Percentiles rank a stretch among this genome's conserved stretches.
Evolutionary conservation across 805 yeast species (phyloP).

Genomic region (Torulaspora microellipsoides): DNA sequence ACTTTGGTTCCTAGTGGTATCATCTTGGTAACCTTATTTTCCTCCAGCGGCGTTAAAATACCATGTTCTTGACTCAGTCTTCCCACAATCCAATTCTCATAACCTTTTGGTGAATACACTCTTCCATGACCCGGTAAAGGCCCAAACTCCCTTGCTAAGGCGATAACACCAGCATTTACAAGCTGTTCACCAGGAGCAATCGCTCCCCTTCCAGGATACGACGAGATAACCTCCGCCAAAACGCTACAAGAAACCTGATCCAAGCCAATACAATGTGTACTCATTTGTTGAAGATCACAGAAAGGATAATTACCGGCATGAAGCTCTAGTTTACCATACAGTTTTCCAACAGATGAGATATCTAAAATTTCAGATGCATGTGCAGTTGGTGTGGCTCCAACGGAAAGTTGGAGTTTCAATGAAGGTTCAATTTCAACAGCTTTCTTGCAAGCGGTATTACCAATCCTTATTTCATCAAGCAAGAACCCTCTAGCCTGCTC

Average conservation of each 20-base stretch:
- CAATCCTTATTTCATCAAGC: constrained; percentile 1
- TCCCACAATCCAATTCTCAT: constrained; percentile 4
- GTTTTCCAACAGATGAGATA: constrained; percentile 1
- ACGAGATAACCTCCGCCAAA: constrained; percentile 5
- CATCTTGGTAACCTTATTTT: background rate
- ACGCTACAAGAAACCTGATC: constrained; percentile 3
- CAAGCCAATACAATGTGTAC: constrained; percentile 1
- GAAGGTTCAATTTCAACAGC: constrained; percentile 3
- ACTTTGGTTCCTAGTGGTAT: constrained; percentile 3
- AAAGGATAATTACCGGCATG: constrained; percentile 7
- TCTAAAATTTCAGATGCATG: constrained; percentile 4
- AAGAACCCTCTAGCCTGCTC: constrained; percentile 1
- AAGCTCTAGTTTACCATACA: constrained; percentile 3
- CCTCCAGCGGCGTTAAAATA: constrained; percentile 1
- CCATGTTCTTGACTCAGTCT: constrained; percentile 6
- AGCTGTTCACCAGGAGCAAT: constrained; percentile 5
- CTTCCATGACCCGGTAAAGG: constrained; percentile 6
- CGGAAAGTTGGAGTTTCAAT: constrained; percentile 1
- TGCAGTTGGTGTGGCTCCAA: constrained; percentile 5
- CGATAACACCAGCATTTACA: constrained; percentile 5
- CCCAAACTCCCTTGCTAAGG: constrained; percentile 3
- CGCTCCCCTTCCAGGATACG: constrained; percentile 3
- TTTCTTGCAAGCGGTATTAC: constrained; percentile 1
- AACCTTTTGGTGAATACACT: constrained; percentile 2
- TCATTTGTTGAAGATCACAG: constrained; percentile 5